Conservation (phyloP, 495 filamentous ascomycete genomes). For the Xylaria longipes region DNA sequence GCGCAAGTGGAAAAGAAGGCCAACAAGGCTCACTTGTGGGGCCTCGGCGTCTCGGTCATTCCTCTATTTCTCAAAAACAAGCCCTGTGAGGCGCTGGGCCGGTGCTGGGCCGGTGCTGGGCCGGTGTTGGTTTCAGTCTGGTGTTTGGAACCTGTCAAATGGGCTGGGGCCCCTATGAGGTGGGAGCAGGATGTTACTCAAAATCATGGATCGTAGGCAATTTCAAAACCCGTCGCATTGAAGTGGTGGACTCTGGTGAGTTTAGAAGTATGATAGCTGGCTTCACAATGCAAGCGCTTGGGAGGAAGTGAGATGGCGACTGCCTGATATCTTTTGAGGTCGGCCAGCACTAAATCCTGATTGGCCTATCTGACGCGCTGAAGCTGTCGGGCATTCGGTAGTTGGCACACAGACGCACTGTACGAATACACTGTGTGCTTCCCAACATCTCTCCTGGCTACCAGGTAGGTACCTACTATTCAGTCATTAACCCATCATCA, state of each 20-base stretch:
- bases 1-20: neutral
- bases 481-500: neutral
- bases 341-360: neutral
- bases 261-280: neutral
- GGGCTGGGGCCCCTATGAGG: neutral
- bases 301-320: neutral
- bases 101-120: neutral
- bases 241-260: neutral
- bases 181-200: neutral
- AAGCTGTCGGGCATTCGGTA: neutral
- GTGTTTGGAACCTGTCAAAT: neutral
- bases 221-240: neutral
- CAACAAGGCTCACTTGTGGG: neutral
- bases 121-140: slow-evolving; percentile 14
- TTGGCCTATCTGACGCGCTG: slow-evolving; percentile 15
- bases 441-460: neutral
- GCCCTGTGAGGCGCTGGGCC: neutral
- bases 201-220: neutral
- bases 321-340: neutral
- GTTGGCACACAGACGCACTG: neutral
- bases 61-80: neutral
- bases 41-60: neutral
- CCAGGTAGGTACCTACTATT: neutral
- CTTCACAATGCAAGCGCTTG: slow-evolving; percentile 1
- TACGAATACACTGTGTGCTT: neutral